These are phyloP conservation scores for Wickerhamiella pararugosa DNA, from an alignment of 1,139 yeast species.

Conservation along the genomic window DNA sequence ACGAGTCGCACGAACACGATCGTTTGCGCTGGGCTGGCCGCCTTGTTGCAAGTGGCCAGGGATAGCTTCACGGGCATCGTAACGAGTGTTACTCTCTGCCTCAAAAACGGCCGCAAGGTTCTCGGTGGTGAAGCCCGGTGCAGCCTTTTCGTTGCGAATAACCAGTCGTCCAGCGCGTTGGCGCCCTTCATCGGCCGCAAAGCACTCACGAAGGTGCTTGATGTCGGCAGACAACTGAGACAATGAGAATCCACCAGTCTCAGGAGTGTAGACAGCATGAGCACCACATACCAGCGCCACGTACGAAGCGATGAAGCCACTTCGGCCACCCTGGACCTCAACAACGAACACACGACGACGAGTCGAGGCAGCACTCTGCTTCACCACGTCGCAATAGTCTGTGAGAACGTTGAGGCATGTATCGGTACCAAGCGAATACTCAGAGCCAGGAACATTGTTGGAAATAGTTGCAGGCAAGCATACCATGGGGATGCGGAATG, in stretches of 20 bases:
- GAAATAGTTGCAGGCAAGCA: conserved; percentile 91
- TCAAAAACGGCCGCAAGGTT: conserved; percentile 69
- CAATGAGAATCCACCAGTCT: conserved; percentile 53
- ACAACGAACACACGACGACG: conserved; percentile 92
- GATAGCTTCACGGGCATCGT: conserved; percentile 87
- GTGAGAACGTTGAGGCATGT: conserved; percentile 86
- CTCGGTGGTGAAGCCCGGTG: conserved; percentile 66
- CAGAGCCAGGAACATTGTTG: conserved; percentile 97
- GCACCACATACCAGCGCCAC: conserved; percentile 90
- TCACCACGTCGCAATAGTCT: conserved; percentile 85
- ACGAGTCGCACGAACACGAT: conserved; percentile 82
- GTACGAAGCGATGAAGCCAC: conserved; percentile 82
- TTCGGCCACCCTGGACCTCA: conserved; percentile 94
- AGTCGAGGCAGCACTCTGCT: conserved; percentile 89
- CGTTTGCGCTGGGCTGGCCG: conserved; percentile 88
- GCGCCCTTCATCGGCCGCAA: conserved; percentile 63
- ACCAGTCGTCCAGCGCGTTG: conserved; percentile 75
- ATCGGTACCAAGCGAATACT: conserved; percentile 84
- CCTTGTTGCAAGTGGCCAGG: conserved; percentile 99
- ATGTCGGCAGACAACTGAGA: conserved; percentile 65
- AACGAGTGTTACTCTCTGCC: conserved; percentile 58
- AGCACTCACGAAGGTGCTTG: conserved; percentile 50
- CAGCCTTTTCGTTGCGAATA: conserved; percentile 74
- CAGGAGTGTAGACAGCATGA: conserved; percentile 85
- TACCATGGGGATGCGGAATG: conserved; percentile 86